Conservation (phyloP, 1,284 basidiomycete genomes). For the Ustilago crameri region DNA sequence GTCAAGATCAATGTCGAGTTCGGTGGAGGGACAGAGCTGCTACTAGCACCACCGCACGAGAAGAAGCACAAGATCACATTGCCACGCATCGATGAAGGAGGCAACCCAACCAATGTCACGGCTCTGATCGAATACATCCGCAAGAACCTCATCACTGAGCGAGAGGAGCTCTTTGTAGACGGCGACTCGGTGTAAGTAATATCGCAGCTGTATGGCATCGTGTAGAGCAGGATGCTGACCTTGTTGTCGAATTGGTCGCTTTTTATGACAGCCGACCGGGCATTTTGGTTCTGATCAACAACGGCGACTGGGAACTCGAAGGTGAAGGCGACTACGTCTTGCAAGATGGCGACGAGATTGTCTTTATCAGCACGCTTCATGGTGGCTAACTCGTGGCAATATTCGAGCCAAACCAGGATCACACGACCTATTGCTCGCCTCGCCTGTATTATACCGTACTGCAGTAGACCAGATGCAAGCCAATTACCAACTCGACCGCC, state of each 20-base stretch:
- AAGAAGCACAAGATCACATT: conserved; percentile 58
- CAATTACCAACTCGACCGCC: too few relatives aligned
- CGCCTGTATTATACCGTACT: too few relatives aligned
- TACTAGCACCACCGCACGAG: conserved; percentile 60
- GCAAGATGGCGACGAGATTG: conserved; percentile 84
- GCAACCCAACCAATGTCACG: conserved; percentile 74
- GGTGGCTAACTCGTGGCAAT: too few relatives aligned
- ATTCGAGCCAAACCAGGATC: too few relatives aligned
- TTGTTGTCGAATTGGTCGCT: conserved; percentile 1
- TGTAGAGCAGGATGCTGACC: neutral
- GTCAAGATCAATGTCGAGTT: conserved; percentile 48
- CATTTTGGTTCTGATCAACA: conserved; percentile 93
- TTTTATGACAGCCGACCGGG: conserved; percentile 81
- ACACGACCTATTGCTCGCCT: too few relatives aligned
- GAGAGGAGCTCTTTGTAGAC: conserved; percentile 89
- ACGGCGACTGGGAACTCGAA: conserved; percentile 97
- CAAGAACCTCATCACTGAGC: conserved; percentile 81
- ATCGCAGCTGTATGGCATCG: too few relatives aligned
- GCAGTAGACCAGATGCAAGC: too few relatives aligned
- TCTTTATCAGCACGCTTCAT: conserved; percentile 95
- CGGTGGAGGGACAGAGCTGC: conserved; percentile 65
- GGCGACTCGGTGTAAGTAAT: conserved; percentile 83
- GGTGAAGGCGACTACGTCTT: conserved; percentile 89
- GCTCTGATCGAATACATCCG: conserved; percentile 84
- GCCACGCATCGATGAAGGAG: conserved; percentile 24